Evolutionary conservation across 1,139 yeast species (phyloP).

Genomic region (Komagataea norvegica): DNA sequence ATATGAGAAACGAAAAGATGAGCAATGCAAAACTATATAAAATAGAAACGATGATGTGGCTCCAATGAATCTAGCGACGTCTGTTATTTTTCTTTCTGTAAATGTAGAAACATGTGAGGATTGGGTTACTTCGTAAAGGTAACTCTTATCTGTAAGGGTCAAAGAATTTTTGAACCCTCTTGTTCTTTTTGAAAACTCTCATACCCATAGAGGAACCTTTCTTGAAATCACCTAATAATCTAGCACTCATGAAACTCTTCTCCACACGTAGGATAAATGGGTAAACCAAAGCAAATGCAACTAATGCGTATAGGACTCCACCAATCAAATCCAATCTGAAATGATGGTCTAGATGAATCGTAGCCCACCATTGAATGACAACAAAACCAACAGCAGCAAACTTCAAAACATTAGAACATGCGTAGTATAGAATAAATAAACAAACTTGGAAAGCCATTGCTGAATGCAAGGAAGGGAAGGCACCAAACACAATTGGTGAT

Average conservation of each 20-base stretch:
- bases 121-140: too few species aligned
- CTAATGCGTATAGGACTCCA: conserved; percentile 48
- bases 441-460: conserved; percentile 57
- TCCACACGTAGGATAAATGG: conserved; percentile 29
- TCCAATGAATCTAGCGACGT: not conserved
- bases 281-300: conserved; percentile 39
- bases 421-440: conserved; percentile 40
- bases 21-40: too few species aligned
- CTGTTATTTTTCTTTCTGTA: too few species aligned
- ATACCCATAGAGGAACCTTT: conserved; percentile 52
- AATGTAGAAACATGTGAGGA: too few species aligned
- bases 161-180: conserved; percentile 43
- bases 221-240: conserved; percentile 32
- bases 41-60: too few species aligned
- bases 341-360: conserved; percentile 69
- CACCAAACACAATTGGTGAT: conserved; percentile 68
- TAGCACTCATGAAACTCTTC: conserved; percentile 25
- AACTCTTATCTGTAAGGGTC: conserved; percentile 39
- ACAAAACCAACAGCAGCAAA: conserved; percentile 37
- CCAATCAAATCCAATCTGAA: conserved; percentile 57
- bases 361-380: conserved; percentile 66
- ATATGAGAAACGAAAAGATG: too few species aligned
- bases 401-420: conserved; percentile 36
- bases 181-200: conserved; percentile 46
- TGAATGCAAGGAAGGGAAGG: conserved; percentile 62